Base-by-base conservation (phyloP, 345 rosid genomes). In the Syzygium jambos region DNA sequence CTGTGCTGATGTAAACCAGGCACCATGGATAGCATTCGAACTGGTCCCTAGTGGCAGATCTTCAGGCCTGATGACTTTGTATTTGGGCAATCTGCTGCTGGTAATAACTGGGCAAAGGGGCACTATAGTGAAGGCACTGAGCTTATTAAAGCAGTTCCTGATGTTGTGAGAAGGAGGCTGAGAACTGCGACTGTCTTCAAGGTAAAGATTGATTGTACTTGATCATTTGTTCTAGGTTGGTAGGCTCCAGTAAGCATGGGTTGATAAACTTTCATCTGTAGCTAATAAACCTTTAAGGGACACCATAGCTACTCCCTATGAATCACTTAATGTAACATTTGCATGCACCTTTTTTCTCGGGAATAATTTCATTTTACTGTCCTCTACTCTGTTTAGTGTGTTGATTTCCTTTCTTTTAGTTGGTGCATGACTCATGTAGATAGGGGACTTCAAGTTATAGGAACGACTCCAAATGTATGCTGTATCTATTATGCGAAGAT, bases 1-100 rank as follows among this genome's bases (percentile, higher is more conserved):
- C 92, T 2, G 92, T 91, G 88, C 91, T 87, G 78, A 91, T 91
- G 93, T 89, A 90, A 91, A 52, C 90, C 90, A 51, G 90, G 93
- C 41, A 89, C 93, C 27, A 90, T 90, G 93, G 91, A 87, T 84
- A 87, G 89, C 52, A 59, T 89, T 8, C 84, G 90, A 55, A 88
- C 90, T 14, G 90, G 91, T 61, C 88, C 90, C 0, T 90, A 80
- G 3, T 91, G 91, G 46, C 89, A 89, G 87, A 89, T 89, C 56
- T 90, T 89, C 53, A 78, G 91, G 87, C 92, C 91, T 3, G 92
- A 88, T 84, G 85, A 90, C 86, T 78, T 90, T 65, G 92, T 90
- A 27, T 85, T 87, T 85, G 92, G 84, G 63, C 91, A 90, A 59
- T 90, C 90, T 30, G 91, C 78, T 29, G 91, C 91, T 85, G 90